phyloP scores from a whole-genome alignment of 2,329 filamentous ascomycete species.

The Ascochyta rabiei region DNA sequence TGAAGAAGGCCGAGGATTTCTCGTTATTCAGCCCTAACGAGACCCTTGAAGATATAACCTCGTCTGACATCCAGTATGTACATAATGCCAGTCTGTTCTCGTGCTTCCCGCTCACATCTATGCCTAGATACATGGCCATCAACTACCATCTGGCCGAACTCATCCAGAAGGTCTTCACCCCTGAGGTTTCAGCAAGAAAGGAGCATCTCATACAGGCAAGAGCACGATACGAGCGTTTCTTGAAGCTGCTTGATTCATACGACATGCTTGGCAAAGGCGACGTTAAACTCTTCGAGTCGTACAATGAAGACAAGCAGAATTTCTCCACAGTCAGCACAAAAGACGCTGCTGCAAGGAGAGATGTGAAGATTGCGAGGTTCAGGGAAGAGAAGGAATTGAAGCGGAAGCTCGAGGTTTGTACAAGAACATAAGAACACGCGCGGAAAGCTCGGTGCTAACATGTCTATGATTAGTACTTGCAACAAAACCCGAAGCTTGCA shows the following conservation, averaged over 20 bases:
- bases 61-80: constrained; percentile 76
- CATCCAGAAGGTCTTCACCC: constrained; percentile 67
- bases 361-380: constrained; percentile 85
- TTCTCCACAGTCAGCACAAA: constrained; percentile 74
- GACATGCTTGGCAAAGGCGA: constrained; percentile 70
- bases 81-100: neutral
- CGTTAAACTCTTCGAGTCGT: constrained; percentile 72
- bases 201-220: constrained; percentile 67
- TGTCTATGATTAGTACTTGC: constrained; percentile 58
- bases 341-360: constrained; percentile 72
- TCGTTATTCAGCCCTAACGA: constrained; percentile 93
- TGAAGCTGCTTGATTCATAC: constrained; percentile 80
- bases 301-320: constrained; percentile 70
- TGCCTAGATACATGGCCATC: constrained; percentile 71
- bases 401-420: constrained; percentile 73
- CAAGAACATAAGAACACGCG: neutral
- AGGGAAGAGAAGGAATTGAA: constrained; percentile 85
- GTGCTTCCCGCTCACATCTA: constrained; percentile 15
- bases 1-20: constrained; percentile 70
- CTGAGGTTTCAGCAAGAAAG: constrained; percentile 61
- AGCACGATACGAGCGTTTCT: constrained; percentile 76
- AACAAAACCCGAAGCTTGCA: constrained; percentile 63
- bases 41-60: constrained; percentile 81
- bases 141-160: constrained; percentile 82
- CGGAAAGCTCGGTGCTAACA: constrained; percentile 5